These are phyloP conservation scores for Staphylotrichum longicolle DNA, from an alignment of 495 filamentous ascomycete species.

Conservation along the genomic window DNA sequence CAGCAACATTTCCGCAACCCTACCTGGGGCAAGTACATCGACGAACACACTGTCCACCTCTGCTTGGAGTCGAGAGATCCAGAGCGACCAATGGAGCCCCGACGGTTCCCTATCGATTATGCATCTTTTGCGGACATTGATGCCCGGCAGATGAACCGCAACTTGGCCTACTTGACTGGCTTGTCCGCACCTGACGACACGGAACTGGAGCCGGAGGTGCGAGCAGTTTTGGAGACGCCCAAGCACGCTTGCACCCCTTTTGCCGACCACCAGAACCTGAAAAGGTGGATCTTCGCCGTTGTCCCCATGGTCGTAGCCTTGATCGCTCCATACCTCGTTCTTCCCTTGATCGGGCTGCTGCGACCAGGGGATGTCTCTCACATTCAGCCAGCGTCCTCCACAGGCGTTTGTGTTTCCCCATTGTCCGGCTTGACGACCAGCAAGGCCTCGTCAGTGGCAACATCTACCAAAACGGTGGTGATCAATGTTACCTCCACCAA, in stretches of 20 bases:
- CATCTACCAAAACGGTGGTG: slow-evolving; percentile 37
- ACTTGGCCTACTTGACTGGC: slow-evolving; percentile 65
- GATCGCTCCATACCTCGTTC: slow-evolving; percentile 7
- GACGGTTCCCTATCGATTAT: slow-evolving; percentile 69
- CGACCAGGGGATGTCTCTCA: background rate
- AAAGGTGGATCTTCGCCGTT: slow-evolving; percentile 11
- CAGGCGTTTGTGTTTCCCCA: slow-evolving; percentile 23
- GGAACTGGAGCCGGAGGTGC: background rate
- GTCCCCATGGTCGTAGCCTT: background rate
- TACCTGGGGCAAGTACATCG: slow-evolving; percentile 29
- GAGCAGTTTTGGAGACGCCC: background rate
- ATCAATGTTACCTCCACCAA: slow-evolving; percentile 41
- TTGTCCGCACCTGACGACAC: slow-evolving; percentile 34
- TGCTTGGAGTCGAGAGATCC: slow-evolving; percentile 63
- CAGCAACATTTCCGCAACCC: slow-evolving; percentile 51
- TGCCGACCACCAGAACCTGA: slow-evolving; percentile 5
- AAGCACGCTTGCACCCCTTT: background rate
- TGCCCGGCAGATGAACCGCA: slow-evolving; percentile 69
- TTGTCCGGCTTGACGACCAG: slow-evolving; percentile 12
- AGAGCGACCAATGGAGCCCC: slow-evolving; percentile 50
- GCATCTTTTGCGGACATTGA: slow-evolving; percentile 70
- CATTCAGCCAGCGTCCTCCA: background rate
- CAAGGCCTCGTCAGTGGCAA: slow-evolving; percentile 25
- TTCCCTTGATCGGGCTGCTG: background rate
- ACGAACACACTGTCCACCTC: slow-evolving; percentile 56